Base-by-base conservation (phyloP, 495 filamentous ascomycete genomes). In the Neurospora sublineolata region DNA sequence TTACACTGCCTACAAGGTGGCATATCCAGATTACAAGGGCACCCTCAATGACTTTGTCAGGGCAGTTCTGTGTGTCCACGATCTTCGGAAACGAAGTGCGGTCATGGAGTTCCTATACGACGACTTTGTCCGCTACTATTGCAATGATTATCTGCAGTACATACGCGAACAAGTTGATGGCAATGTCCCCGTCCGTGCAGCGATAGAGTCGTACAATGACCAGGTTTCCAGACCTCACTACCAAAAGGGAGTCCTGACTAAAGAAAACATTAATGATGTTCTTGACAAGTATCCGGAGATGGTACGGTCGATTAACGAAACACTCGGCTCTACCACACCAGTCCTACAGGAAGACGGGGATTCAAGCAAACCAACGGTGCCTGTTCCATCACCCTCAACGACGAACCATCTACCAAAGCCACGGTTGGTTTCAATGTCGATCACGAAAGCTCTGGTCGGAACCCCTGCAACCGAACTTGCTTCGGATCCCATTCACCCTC, bases 41-140 rank as follows among this genome's bases (percentile, higher is more conserved):
- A 85, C 80, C 23, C 80, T 85, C 11, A 71, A 68, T 0, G 82
- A 87, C 72, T 93, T 93, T 68, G 74, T 85, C 1, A 78, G 82
- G 16, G 80, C 86, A 1, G 87, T 90, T 70, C 79, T 82, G 11
- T 87, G 85, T 69, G 79, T 93, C 11, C 80, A 85, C 33, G 76
- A 80, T 30, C 81, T 90, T 23, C 76, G 82, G 16, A 75, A 78
- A 30, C 71, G 76, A 12, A 83, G 79, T 8, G 42, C 79, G 20
- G 70, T 89, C 36, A 72, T 83, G 30, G 73, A 82, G 30, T 87
- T 82, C 44, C 72, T 91, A 0, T 93, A 88, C 79, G 91, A 93
- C 76, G 91, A 93, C 71, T 91, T 91, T 74, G 83, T 93, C 69
- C 80, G 84, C 16, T 81, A 83, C 4, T 84, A 83, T 72, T 77